A percentile compares a stretch with the other conserved stretches of the same genome.
Conservation (phyloP, 345 rosid genomes). For the Citrus australasica region DNA sequence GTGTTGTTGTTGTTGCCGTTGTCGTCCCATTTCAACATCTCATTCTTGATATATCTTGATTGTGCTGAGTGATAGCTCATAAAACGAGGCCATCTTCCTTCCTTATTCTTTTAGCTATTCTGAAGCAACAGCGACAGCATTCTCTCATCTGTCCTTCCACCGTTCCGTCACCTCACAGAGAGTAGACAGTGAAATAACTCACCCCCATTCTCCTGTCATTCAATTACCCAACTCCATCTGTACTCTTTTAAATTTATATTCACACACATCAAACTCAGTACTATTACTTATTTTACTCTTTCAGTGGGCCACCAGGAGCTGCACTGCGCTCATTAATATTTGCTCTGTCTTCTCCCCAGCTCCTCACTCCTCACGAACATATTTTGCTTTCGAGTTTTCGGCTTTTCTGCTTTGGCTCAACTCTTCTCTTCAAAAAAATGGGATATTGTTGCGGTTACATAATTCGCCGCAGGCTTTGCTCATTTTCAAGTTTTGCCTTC, state of each 20-base stretch:
- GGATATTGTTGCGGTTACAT: slow-evolving; percentile 9
- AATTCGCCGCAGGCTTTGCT: slow-evolving; percentile 13
- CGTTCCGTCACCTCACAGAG: slow-evolving; percentile 42
- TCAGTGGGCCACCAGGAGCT: too few species aligned
- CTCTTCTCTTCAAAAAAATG: slow-evolving; percentile 23
- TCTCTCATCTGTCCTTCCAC: slow-evolving; percentile 32
- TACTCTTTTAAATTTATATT: neutral
- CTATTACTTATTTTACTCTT: too few species aligned
- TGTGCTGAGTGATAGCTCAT: slow-evolving; percentile 20
- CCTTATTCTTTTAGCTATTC: neutral
- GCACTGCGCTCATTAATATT: neutral
- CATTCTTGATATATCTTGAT: neutral
- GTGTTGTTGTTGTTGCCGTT: neutral
- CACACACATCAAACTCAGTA: too few species aligned
- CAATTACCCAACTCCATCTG: slow-evolving; percentile 27
- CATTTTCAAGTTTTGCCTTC: slow-evolving; percentile 32
- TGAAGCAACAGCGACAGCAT: neutral
- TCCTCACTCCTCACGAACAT: neutral
- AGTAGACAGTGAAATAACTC: neutral
- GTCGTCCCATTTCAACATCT: neutral
- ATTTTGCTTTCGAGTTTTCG: neutral
- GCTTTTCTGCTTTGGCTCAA: neutral
- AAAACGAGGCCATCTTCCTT: slow-evolving; percentile 12
- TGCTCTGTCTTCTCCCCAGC: neutral
- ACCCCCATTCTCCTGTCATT: slow-evolving; percentile 14